Conservation (phyloP, 768 basidiomycete species). For the Artomyces pyxidatus region DNA sequence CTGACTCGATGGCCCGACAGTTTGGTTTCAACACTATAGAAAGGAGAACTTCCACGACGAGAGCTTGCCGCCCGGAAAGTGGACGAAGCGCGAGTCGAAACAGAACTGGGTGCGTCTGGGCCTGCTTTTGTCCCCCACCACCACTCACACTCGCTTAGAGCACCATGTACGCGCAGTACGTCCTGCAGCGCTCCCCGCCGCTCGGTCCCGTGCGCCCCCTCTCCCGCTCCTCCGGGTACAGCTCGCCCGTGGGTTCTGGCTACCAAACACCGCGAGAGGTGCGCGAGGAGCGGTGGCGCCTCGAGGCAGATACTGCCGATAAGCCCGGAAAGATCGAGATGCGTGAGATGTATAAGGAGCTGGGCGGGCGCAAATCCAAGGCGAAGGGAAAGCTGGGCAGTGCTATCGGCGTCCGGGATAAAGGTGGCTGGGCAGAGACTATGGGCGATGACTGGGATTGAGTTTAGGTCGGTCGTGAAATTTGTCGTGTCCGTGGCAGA, state of each 20-base stretch:
- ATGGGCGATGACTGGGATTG: conserved; percentile 25
- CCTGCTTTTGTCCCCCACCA: neutral
- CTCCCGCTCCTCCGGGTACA: conserved; percentile 34
- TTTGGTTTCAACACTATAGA: conserved; percentile 91
- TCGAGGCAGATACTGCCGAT: conserved; percentile 40
- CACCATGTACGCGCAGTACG: conserved; percentile 7
- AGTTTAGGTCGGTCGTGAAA: too few relatives aligned
- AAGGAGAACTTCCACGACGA: conserved; percentile 83
- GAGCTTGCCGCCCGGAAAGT: conserved; percentile 72
- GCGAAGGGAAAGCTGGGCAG: conserved; percentile 67
- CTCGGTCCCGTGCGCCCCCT: conserved; percentile 27
- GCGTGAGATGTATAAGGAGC: conserved; percentile 86
- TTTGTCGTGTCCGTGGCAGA: too few relatives aligned
- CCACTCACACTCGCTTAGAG: neutral
- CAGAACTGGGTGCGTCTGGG: conserved; percentile 75
- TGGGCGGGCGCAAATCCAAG: conserved; percentile 77
- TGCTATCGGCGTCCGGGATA: conserved; percentile 54
- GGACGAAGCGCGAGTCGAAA: conserved; percentile 92
- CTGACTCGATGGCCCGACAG: conserved; percentile 40
- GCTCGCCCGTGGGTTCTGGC: conserved; percentile 43
- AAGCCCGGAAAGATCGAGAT: conserved; percentile 75
- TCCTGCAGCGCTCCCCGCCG: conserved; percentile 27
- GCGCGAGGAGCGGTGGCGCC: conserved; percentile 69
- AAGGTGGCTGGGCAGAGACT: conserved; percentile 60
- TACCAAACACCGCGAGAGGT: conserved; percentile 74